Evolutionary conservation across 2,329 filamentous ascomycete species (phyloP).

Genomic region (Mycogone perniciosa): DNA sequence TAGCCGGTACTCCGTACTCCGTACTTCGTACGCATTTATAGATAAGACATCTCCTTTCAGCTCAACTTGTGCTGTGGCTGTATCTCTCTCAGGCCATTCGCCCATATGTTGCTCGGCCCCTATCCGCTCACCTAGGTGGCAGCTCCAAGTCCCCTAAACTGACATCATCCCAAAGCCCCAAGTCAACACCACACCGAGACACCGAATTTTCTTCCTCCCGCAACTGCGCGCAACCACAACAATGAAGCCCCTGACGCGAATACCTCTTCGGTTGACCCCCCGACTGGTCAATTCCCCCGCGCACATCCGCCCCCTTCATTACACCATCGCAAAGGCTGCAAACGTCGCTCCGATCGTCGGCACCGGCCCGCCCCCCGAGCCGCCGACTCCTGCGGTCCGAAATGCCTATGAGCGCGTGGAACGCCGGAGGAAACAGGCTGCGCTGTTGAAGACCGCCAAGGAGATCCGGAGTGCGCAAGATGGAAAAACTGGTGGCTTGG

Average conservation of each 20-base stretch:
- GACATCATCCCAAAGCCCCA: constrained; percentile 13
- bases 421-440: constrained; percentile 48
- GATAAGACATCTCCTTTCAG: too few species aligned
- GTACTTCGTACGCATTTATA: too few species aligned
- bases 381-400: constrained; percentile 41
- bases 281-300: constrained; percentile 14
- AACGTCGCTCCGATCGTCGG: constrained; percentile 48
- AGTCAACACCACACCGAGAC: neutral
- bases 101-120: too few species aligned
- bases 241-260: constrained; percentile 38
- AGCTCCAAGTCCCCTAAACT: constrained; percentile 5
- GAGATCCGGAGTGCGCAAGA: constrained; percentile 35
- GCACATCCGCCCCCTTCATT: constrained; percentile 26
- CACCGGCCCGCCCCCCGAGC: constrained; percentile 52
- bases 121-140: neutral
- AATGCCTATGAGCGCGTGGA: constrained; percentile 40
- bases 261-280: constrained; percentile 32
- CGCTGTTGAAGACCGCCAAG: constrained; percentile 46
- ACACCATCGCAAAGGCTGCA: constrained; percentile 31
- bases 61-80: too few species aligned
- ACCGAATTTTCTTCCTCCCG: constrained; percentile 13
- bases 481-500: constrained; percentile 38
- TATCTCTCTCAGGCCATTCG: too few species aligned
- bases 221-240: constrained; percentile 13
- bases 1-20: too few species aligned